These are phyloP conservation scores for Holtermanniella nyarrowii DNA, from an alignment of 768 basidiomycete species.

Conservation along the genomic window DNA sequence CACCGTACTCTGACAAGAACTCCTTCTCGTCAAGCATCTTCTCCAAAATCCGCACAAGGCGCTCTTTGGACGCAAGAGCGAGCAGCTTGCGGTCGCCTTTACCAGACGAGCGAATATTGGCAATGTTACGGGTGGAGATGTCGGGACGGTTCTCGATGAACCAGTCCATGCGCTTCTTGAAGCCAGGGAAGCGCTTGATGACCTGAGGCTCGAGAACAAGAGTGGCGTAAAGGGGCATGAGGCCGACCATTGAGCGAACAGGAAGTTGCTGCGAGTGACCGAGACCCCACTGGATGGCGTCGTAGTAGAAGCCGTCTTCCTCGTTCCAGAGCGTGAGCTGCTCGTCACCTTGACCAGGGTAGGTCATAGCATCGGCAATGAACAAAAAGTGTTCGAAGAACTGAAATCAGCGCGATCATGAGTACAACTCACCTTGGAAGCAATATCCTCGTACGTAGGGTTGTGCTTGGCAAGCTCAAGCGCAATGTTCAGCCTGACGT, in stretches of 20 bases:
- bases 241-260: constrained; percentile 87
- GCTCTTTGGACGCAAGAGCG: constrained; percentile 83
- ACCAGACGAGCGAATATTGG: constrained; percentile 80
- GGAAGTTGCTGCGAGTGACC: constrained; percentile 78
- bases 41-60: constrained; percentile 73
- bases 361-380: constrained; percentile 98
- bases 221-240: constrained; percentile 93
- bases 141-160: constrained; percentile 88
- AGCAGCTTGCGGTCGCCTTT: constrained; percentile 77
- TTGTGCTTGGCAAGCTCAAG: constrained; percentile 97
- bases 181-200: constrained; percentile 86
- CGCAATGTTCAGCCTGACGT: constrained; percentile 79
- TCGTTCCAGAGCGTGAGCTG: constrained; percentile 89
- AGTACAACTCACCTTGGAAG: constrained; percentile 74
- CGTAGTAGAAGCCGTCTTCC: constrained; percentile 95
- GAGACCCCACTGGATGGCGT: constrained; percentile 80
- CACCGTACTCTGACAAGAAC: constrained; percentile 89
- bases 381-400: constrained; percentile 80
- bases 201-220: constrained; percentile 81
- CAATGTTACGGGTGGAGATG: constrained; percentile 82
- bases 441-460: constrained; percentile 94
- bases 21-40: constrained; percentile 97
- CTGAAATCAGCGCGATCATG: constrained; percentile 6
- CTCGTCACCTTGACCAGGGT: constrained; percentile 57
- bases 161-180: constrained; percentile 99